A percentile compares a stretch with the other conserved stretches of the same genome.
These are phyloP conservation scores for Rhinocladiella mackenziei DNA, from an alignment of 2,329 filamentous ascomycete genomes.

Conservation along the genomic window DNA sequence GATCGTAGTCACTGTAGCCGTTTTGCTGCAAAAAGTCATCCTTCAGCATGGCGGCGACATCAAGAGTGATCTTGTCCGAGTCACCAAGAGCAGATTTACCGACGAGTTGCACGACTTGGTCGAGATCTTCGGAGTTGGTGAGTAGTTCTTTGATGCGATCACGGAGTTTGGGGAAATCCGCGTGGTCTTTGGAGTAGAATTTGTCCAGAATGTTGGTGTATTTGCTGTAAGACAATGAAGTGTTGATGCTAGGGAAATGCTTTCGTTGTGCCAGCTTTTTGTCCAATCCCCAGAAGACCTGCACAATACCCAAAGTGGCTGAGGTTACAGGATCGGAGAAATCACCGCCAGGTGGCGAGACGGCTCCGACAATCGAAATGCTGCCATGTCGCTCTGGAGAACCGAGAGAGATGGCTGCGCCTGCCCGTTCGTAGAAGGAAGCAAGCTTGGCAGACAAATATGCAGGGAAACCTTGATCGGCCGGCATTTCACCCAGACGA, in stretches of 20 bases:
- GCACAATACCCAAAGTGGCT: slow-evolving; percentile 91
- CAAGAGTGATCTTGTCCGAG: slow-evolving; percentile 95
- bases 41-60: slow-evolving; percentile 87
- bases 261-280: slow-evolving; percentile 99
- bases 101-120: slow-evolving; percentile 97
- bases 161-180: slow-evolving; percentile 88
- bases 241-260: slow-evolving; percentile 99
- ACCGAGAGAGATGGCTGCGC: slow-evolving; percentile 77
- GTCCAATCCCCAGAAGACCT: slow-evolving; percentile 99
- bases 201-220: slow-evolving; percentile 85
- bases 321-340: slow-evolving; percentile 97
- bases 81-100: slow-evolving; percentile 96
- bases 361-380: slow-evolving; percentile 95
- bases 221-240: slow-evolving; percentile 90
- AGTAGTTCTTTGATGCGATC: slow-evolving; percentile 92
- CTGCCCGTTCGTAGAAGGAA: slow-evolving; percentile 98
- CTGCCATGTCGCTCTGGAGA: slow-evolving; percentile 84
- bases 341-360: slow-evolving; percentile 96
- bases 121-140: slow-evolving; percentile 91
- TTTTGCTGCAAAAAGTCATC: slow-evolving; percentile 99
- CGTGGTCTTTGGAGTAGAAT: slow-evolving; percentile 89
- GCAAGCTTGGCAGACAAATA: slow-evolving; percentile 96
- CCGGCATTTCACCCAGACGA: slow-evolving; percentile 98
- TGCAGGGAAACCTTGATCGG: slow-evolving; percentile 98
- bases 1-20: slow-evolving; percentile 97